Percentiles rank a stretch among this genome's conserved stretches.
phyloP scores from a whole-genome alignment of 306 rosid genomes.

The Erythrophleum fordii region DNA sequence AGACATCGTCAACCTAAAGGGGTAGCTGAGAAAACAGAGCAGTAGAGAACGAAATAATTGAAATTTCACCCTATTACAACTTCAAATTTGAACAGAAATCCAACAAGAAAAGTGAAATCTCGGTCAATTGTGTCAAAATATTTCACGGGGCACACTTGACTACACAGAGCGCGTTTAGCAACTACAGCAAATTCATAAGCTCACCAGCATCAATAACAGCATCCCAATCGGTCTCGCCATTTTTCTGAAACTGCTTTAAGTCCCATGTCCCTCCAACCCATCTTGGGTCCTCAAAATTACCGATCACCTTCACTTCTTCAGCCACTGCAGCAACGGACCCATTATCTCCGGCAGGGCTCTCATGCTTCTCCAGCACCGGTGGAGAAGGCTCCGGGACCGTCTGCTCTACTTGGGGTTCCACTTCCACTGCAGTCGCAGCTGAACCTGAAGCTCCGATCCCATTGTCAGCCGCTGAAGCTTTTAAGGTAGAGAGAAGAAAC shows the following conservation, averaged over 20 bases:
- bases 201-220: constrained; percentile 78
- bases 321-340: constrained; percentile 48
- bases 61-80: background rate
- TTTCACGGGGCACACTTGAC: background rate
- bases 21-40: background rate
- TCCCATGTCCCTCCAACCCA: constrained; percentile 82
- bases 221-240: constrained; percentile 68
- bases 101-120: background rate
- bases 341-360: constrained; percentile 43
- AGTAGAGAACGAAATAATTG: background rate
- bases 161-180: background rate
- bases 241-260: constrained; percentile 66
- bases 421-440: constrained; percentile 40
- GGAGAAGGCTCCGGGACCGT: constrained; percentile 38
- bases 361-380: constrained; percentile 36
- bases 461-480: constrained; percentile 51
- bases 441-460: constrained; percentile 46
- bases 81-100: background rate
- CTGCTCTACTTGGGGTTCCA: constrained; percentile 37
- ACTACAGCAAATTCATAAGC: constrained; percentile 30
- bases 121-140: background rate
- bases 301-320: constrained; percentile 42
- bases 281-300: constrained; percentile 52
- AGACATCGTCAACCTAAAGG: background rate
- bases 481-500: constrained; percentile 26